Conservation (phyloP, 495 filamentous ascomycete species). For the Xylaria nigripes region DNA sequence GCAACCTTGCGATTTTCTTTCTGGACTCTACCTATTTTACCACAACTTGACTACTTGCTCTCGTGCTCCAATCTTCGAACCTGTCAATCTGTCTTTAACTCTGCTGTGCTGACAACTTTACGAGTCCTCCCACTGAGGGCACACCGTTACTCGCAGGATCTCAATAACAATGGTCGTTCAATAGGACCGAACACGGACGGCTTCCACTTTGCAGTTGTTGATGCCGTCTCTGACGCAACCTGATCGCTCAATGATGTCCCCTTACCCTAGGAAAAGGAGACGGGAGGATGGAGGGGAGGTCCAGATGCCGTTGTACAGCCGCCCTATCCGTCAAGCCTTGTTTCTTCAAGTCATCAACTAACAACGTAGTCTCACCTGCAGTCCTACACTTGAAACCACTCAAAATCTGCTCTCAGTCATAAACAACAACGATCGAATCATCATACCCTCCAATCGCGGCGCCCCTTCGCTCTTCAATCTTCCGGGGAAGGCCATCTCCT, state of each 20-base stretch:
- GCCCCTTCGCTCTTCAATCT: slow-evolving; percentile 10
- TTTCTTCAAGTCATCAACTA: slow-evolving; percentile 5
- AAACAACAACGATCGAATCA: slow-evolving; percentile 16
- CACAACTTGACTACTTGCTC: not conserved
- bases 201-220: slow-evolving; percentile 1
- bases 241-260: slow-evolving; percentile 15
- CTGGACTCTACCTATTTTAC: not conserved
- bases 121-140: not conserved
- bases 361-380: slow-evolving; percentile 12
- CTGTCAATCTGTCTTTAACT: not conserved
- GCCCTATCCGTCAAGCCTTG: not conserved
- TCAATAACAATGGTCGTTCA: not conserved
- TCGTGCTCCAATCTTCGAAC: not conserved
- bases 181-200: not conserved
- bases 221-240: slow-evolving; percentile 21
- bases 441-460: slow-evolving; percentile 10
- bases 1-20: not conserved
- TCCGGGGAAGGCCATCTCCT: slow-evolving; percentile 25
- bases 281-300: slow-evolving; percentile 29
- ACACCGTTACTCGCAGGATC: not conserved
- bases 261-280: slow-evolving; percentile 33
- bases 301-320: slow-evolving; percentile 28
- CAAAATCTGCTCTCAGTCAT: slow-evolving; percentile 18
- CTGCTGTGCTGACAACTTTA: not conserved
- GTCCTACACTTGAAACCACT: slow-evolving; percentile 13